Evolutionary conservation across 352 stramenopile genomes (phyloP).

Genomic region (Globisporangium paddicum): DNA sequence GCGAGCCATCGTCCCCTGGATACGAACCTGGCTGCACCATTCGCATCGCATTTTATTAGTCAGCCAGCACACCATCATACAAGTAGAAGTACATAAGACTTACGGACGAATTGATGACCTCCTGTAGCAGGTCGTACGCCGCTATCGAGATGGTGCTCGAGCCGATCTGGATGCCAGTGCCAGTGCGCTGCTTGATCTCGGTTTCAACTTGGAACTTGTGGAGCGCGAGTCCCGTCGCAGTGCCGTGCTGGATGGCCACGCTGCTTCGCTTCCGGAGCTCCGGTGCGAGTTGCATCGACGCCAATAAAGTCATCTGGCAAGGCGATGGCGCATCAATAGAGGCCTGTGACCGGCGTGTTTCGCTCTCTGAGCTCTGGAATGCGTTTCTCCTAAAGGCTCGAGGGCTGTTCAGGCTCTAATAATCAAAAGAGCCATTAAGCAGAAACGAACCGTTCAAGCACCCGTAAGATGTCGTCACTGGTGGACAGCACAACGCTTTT

Average conservation of each 20-base stretch:
- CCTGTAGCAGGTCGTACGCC: constrained; percentile 21
- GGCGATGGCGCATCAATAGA: neutral
- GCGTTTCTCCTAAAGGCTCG: neutral
- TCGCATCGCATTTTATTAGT: neutral
- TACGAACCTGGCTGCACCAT: constrained; percentile 12
- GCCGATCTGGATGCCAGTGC: neutral
- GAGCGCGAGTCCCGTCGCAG: constrained; percentile 13
- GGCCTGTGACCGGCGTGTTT: neutral
- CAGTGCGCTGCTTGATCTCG: neutral
- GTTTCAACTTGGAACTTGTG: constrained; percentile 17
- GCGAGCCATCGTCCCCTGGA: constrained; percentile 15
- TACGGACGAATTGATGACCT: constrained; percentile 30
- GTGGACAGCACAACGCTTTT: too few species aligned
- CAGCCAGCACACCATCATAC: too few species aligned
- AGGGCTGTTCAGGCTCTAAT: too few species aligned
- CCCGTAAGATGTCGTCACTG: too few species aligned
- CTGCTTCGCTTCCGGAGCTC: constrained; percentile 6
- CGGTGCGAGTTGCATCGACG: neutral
- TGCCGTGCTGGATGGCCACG: neutral
- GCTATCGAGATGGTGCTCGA: neutral
- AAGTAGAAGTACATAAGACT: too few species aligned
- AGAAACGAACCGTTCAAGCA: too few species aligned
- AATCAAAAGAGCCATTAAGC: too few species aligned
- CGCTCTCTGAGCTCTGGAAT: neutral
- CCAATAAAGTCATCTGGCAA: neutral